Percentiles rank a stretch among this genome's conserved stretches.
Evolutionary conservation across 257 asterid species (phyloP).

Genomic region (Solanum bulbocastanum): DNA sequence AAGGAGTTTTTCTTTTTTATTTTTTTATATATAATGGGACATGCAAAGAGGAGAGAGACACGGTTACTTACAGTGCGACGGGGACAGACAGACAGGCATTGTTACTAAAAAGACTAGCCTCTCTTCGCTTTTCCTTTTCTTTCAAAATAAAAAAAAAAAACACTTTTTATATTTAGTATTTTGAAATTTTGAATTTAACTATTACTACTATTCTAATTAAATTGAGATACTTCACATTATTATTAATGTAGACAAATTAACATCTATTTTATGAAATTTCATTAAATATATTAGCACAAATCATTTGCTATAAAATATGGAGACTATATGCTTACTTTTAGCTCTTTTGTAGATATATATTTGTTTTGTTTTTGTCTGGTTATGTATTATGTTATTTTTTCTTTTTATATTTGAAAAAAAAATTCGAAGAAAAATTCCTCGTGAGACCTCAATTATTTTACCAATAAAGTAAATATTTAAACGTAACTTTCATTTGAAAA

Average conservation of each 20-base stretch:
- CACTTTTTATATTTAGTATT: not conserved
- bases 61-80: not conserved
- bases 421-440: not conserved
- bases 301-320: no score
- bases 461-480: no score
- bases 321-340: not conserved
- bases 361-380: not conserved
- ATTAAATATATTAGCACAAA: no score
- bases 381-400: no score
- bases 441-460: no score
- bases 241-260: no score
- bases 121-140: not conserved
- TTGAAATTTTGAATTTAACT: not conserved
- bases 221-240: no score
- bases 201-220: not conserved
- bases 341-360: not conserved
- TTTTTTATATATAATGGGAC: not conserved
- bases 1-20: not conserved
- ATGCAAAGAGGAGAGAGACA: slow-evolving; percentile 1
- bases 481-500: no score
- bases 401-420: no score
- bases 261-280: not conserved
- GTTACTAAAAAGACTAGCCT: slow-evolving; percentile 5
- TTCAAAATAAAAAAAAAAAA: not conserved
- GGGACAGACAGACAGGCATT: slow-evolving; percentile 11